These are phyloP conservation scores for Tanacetum coccineum DNA, from an alignment of 129 eudicot species.

Conservation along the genomic window DNA sequence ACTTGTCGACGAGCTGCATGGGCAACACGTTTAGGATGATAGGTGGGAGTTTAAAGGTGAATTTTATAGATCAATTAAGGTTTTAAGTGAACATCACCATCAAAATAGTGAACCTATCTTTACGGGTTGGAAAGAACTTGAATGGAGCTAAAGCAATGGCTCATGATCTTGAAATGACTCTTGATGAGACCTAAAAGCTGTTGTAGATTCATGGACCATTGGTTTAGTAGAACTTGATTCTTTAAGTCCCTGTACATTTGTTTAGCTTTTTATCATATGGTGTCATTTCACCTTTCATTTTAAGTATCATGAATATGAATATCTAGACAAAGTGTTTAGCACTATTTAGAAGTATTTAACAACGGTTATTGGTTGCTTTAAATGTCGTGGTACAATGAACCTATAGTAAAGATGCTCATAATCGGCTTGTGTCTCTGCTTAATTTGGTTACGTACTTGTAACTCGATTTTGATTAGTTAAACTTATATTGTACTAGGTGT, in stretches of 20 bases:
- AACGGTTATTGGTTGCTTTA: background rate
- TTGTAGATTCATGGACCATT: constrained; percentile 32
- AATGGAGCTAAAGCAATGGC: constrained; percentile 33
- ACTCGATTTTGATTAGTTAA: background rate
- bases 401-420: constrained; percentile 5
- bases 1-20: background rate
- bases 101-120: constrained; percentile 26
- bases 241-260: constrained; percentile 21
- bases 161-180: constrained; percentile 31
- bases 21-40: constrained; percentile 1
- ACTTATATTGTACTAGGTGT: background rate
- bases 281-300: constrained; percentile 29
- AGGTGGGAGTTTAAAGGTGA: constrained; percentile 14
- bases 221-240: constrained; percentile 35
- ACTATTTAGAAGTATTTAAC: background rate
- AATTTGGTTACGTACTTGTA: background rate
- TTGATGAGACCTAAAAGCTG: constrained; percentile 30
- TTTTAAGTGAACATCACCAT: constrained; percentile 34
- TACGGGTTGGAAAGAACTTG: constrained; percentile 20
- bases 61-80: constrained; percentile 16
- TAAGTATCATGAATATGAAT: too few relatives aligned
- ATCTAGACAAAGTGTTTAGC: background rate
- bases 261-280: constrained; percentile 23
- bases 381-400: background rate
- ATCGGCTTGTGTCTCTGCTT: background rate